phyloP scores from a whole-genome alignment of 176 grass and related monocot genomes.

The Thalia dealbata region DNA sequence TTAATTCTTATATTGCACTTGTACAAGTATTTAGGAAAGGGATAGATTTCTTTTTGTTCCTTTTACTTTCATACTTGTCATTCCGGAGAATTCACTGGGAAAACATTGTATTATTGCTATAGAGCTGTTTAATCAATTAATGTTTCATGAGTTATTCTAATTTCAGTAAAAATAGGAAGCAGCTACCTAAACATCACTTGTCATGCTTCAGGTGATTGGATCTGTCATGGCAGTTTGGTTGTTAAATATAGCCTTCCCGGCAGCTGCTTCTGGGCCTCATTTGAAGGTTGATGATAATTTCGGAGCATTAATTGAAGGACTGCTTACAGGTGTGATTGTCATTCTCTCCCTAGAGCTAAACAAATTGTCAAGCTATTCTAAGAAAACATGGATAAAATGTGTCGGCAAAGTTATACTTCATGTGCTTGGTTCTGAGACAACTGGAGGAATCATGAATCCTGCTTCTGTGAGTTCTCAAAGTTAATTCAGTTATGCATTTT shows the following conservation, averaged over 20 bases:
- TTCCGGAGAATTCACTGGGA: background rate
- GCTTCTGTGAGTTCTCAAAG: constrained; percentile 13
- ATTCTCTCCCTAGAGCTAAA: constrained; percentile 8
- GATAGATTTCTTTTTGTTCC: background rate
- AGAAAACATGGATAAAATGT: constrained; percentile 18
- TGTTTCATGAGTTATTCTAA: background rate
- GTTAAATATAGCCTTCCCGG: constrained; percentile 6
- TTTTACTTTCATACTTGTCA: background rate
- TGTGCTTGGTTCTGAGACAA: constrained; percentile 10
- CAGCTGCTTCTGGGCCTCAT: constrained; percentile 11
- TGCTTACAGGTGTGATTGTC: constrained; percentile 9
- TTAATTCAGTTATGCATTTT: background rate
- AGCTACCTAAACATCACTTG: background rate
- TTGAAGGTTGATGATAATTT: constrained; percentile 11
- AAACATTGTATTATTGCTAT: background rate
- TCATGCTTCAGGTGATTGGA: constrained; percentile 14
- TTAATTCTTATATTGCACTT: too few species aligned
- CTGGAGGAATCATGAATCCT: constrained; percentile 24
- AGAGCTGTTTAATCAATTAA: background rate
- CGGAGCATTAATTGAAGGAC: constrained; percentile 20
- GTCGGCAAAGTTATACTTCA: constrained; percentile 11
- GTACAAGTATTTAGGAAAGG: too few species aligned
- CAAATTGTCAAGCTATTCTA: constrained; percentile 10
- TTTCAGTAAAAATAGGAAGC: background rate
- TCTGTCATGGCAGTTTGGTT: constrained; percentile 21